Base-by-base conservation (phyloP, 805 yeast species). In the Yarrowia sp. region DNA sequence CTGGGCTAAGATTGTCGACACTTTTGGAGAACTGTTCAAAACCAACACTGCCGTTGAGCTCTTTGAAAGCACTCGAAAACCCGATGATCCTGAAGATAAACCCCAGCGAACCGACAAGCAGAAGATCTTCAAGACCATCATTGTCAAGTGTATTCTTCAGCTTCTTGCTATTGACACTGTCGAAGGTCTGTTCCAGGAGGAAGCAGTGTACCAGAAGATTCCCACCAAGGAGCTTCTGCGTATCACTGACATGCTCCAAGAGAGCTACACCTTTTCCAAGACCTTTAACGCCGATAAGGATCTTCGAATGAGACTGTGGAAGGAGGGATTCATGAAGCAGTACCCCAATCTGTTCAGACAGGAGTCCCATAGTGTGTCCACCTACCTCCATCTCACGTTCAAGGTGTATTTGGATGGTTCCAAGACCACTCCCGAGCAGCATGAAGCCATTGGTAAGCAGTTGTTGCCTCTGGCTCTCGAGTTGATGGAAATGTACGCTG, bases 291-390 rank as follows among this genome's bases (percentile, higher is more conserved):
- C 87, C 66, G 92, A 95, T 75, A 88, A 89, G 74, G 92, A 91
- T 64, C 79, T 95, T 70, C 81, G 99, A 68, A 88, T 90, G n/a
- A 80, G 95, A 70, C 79, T 95, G 45, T 92, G 96, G 87, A 89
- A 91, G 71, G 90, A 95, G 3, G 97, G 97, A 1, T 87, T 92
- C 44, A 93, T 92, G 76, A 96, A 91, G 71, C 87, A 92, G 72
- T 81, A 93, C 65, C 99, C 99, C 18, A 96, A 95, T 71, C 78
- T 95, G 70, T 78, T 92, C 70, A 89, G 90, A 71, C 99, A 96
- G 76, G 99, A 96, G 75, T 86, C 96, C 0, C 85, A 91, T 39
- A 86, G 97, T 0, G 87, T 96, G 1, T 93, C 96, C 1, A 96
- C 92, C 1, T 89, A 86, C 74, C 86, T 93, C 68, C 86, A 87